Evolutionary conservation across 176 grass and related monocot species (phyloP).

Genomic region (Oropetium thomaeum): DNA sequence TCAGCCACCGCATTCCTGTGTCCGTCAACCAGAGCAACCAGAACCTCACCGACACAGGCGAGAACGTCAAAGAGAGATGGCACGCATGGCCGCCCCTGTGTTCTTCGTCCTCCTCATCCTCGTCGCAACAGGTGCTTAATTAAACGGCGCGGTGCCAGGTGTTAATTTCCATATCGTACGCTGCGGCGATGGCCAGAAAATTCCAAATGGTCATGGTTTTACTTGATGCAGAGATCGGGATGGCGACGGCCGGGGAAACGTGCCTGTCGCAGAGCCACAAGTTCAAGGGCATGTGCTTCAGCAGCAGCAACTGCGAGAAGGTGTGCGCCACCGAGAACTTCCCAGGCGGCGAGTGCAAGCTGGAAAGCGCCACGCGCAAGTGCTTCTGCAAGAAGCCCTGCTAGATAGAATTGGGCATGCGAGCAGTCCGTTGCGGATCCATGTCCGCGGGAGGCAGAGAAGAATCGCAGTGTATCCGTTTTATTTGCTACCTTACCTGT

Average conservation of each 20-base stretch:
- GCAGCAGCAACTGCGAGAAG: neutral
- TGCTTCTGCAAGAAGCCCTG: conserved; percentile 20
- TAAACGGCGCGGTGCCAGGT: neutral
- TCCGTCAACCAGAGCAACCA: neutral
- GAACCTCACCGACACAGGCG: too few relatives aligned
- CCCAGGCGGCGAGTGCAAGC: neutral
- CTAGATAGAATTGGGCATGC: neutral
- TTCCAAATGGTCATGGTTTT: too few relatives aligned
- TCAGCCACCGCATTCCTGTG: neutral
- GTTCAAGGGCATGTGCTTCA: neutral
- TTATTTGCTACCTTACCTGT: too few relatives aligned
- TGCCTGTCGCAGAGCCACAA: neutral
- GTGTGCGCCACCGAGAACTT: neutral
- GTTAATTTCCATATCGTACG: neutral
- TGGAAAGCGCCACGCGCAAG: neutral
- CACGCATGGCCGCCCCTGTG: neutral
- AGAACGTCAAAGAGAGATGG: neutral
- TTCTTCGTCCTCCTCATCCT: neutral
- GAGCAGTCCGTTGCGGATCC: neutral
- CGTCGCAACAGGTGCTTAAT: neutral
- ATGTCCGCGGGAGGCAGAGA: too few relatives aligned
- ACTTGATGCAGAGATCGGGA: neutral
- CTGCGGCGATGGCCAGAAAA: neutral
- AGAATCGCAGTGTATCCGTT: too few relatives aligned
- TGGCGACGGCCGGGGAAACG: neutral